These are phyloP conservation scores for Helicostylum pulchrum DNA, from an alignment of 192 early-diverging fungal genomes.

Conservation along the genomic window DNA sequence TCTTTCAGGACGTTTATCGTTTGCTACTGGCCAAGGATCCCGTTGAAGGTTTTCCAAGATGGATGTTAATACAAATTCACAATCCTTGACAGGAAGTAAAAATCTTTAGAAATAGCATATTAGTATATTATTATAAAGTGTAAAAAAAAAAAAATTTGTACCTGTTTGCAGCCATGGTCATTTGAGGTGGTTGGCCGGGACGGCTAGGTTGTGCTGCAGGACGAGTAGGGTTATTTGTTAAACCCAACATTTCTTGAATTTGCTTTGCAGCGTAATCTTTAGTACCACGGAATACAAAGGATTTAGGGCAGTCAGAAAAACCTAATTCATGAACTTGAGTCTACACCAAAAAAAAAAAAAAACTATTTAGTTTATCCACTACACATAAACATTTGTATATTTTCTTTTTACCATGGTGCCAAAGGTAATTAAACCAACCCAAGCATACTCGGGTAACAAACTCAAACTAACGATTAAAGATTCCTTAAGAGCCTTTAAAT, in stretches of 20 bases:
- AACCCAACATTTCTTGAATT: constrained; percentile 96
- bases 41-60: constrained; percentile 96
- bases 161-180: constrained; percentile 50
- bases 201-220: constrained; percentile 25
- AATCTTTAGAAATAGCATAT: constrained; percentile 54
- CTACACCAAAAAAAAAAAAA: constrained; percentile 30
- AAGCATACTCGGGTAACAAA: constrained; percentile 85
- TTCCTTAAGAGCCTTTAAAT: constrained; percentile 95
- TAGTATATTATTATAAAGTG: too few species aligned
- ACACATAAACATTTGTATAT: background rate
- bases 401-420: constrained; percentile 98
- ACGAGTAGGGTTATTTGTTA: constrained; percentile 48
- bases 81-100: constrained; percentile 88
- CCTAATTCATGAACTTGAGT: constrained; percentile 96
- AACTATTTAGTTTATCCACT: too few species aligned
- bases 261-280: constrained; percentile 96
- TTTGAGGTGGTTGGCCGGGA: constrained; percentile 43
- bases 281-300: constrained; percentile 94
- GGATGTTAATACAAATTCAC: constrained; percentile 93
- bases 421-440: constrained; percentile 95
- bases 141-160: constrained; percentile 25
- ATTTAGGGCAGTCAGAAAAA: constrained; percentile 94
- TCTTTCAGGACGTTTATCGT: constrained; percentile 85
- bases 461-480: constrained; percentile 86
- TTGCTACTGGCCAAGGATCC: constrained; percentile 94